phyloP scores from a whole-genome alignment of 2,329 filamentous ascomycete genomes.

The Tricladium varicosporioides region DNA sequence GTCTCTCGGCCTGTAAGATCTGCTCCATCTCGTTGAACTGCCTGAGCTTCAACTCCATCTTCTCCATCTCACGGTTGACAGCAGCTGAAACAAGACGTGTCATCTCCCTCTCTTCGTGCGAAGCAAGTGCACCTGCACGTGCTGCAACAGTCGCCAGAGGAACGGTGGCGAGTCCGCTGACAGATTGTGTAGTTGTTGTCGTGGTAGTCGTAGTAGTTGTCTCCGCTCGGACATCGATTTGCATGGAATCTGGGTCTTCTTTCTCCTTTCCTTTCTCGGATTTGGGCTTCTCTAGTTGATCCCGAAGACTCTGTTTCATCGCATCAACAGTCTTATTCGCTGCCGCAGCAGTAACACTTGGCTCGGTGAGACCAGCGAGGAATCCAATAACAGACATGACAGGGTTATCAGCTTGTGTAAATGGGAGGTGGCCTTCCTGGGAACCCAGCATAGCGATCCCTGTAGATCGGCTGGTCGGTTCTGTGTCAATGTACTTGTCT shows the following conservation, averaged over 20 bases:
- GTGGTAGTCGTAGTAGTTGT: slow-evolving; percentile 47
- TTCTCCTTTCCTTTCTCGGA: slow-evolving; percentile 57
- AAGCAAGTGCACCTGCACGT: slow-evolving; percentile 82
- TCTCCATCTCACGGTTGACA: slow-evolving; percentile 91
- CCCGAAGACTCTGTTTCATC: slow-evolving; percentile 76
- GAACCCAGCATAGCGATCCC: slow-evolving; percentile 67
- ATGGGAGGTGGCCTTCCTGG: slow-evolving; percentile 78
- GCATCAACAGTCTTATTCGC: slow-evolving; percentile 85
- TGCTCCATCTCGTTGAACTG: slow-evolving; percentile 97
- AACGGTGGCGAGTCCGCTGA: slow-evolving; percentile 64
- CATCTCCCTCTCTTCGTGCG: slow-evolving; percentile 95
- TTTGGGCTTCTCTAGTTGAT: slow-evolving; percentile 68
- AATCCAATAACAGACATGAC: slow-evolving; percentile 96
- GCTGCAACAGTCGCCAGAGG: slow-evolving; percentile 84
- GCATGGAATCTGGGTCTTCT: slow-evolving; percentile 58
- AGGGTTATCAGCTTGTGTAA: slow-evolving; percentile 91
- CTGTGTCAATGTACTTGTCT: slow-evolving; percentile 89
- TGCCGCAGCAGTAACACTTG: slow-evolving; percentile 84
- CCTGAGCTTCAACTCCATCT: slow-evolving; percentile 91
- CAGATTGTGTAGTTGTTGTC: slow-evolving; percentile 46
- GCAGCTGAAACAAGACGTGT: slow-evolving; percentile 88
- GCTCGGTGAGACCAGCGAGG: slow-evolving; percentile 86
- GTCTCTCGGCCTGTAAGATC: slow-evolving; percentile 84
- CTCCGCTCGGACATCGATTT: slow-evolving; percentile 56
- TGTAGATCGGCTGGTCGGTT: slow-evolving; percentile 53